Conservation (phyloP, 2,329 filamentous ascomycete genomes). For the Talaromyces sp. region DNA sequence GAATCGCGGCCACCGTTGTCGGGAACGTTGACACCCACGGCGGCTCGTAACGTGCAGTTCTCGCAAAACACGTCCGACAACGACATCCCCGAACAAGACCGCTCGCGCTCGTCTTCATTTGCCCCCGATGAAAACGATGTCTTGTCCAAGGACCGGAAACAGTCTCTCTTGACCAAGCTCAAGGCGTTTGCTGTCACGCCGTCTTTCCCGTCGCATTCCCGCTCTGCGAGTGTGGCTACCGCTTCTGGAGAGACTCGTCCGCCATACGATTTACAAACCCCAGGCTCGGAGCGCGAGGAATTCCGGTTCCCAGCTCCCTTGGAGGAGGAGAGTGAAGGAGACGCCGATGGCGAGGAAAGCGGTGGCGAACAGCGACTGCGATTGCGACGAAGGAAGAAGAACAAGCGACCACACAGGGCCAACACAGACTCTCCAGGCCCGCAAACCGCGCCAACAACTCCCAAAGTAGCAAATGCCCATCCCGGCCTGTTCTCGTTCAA, state of each 20-base stretch:
- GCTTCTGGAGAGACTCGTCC: constrained; percentile 28
- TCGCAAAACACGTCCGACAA: constrained; percentile 51
- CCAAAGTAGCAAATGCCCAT: constrained; percentile 39
- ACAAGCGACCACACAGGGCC: constrained; percentile 48
- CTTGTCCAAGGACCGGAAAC: constrained; percentile 53
- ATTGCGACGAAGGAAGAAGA: constrained; percentile 62
- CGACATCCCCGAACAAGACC: constrained; percentile 46
- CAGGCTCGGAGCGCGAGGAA: constrained; percentile 46
- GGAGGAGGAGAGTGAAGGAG: constrained; percentile 64
- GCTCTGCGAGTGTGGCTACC: constrained; percentile 46
- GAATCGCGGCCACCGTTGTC: background rate
- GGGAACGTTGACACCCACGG: constrained; percentile 34
- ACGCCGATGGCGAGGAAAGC: constrained; percentile 81
- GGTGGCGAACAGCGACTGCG: constrained; percentile 66
- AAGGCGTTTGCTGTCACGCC: constrained; percentile 64
- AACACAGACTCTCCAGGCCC: constrained; percentile 46
- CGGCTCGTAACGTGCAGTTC: constrained; percentile 72
- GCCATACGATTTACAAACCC: constrained; percentile 37
- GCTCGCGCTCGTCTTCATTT: constrained; percentile 61
- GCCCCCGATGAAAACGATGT: constrained; percentile 59
- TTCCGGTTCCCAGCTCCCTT: constrained; percentile 53
- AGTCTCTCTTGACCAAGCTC: constrained; percentile 72
- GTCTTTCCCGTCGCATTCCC: constrained; percentile 45
- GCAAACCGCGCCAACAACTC: constrained; percentile 65
- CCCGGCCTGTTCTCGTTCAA: constrained; percentile 38